A percentile compares a stretch with the other conserved stretches of the same genome.
These are phyloP conservation scores for Pezicula radicicola DNA, from an alignment of 2,329 filamentous ascomycete genomes.

Conservation along the genomic window DNA sequence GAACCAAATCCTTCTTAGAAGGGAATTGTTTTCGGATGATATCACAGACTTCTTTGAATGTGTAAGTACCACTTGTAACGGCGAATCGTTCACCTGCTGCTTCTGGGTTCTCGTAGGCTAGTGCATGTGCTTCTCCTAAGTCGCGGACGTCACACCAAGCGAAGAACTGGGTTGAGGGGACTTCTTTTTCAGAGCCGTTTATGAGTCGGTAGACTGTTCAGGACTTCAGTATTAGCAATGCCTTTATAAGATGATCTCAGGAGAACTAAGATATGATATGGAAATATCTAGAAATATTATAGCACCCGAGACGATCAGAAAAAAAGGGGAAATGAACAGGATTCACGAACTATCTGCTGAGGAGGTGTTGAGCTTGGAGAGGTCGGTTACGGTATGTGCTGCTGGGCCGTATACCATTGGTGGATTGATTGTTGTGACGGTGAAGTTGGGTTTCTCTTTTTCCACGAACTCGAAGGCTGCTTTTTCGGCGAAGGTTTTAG, in stretches of 20 bases:
- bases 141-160: slow-evolving; percentile 58
- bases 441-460: slow-evolving; percentile 50
- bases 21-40: slow-evolving; percentile 52
- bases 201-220: slow-evolving; percentile 52
- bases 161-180: slow-evolving; percentile 44
- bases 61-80: slow-evolving; percentile 53
- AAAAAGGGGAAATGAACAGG: too few relatives aligned
- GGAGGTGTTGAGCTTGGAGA: slow-evolving; percentile 66
- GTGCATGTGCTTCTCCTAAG: slow-evolving; percentile 58
- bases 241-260: too few relatives aligned
- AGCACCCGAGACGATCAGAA: too few relatives aligned
- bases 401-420: slow-evolving; percentile 61
- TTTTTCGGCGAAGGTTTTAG: slow-evolving; percentile 63
- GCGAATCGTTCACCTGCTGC: slow-evolving; percentile 62
- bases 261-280: too few relatives aligned
- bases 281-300: too few relatives aligned
- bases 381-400: slow-evolving; percentile 54
- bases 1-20: slow-evolving; percentile 44
- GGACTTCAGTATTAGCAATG: too few relatives aligned
- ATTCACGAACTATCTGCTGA: slow-evolving; percentile 49
- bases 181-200: slow-evolving; percentile 53
- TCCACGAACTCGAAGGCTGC: slow-evolving; percentile 61
- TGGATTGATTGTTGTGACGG: slow-evolving; percentile 56
- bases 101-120: slow-evolving; percentile 49
- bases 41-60: slow-evolving; percentile 54